phyloP scores from a whole-genome alignment of 73 alveolate genomes.

The Durusdinium trenchii region DNA sequence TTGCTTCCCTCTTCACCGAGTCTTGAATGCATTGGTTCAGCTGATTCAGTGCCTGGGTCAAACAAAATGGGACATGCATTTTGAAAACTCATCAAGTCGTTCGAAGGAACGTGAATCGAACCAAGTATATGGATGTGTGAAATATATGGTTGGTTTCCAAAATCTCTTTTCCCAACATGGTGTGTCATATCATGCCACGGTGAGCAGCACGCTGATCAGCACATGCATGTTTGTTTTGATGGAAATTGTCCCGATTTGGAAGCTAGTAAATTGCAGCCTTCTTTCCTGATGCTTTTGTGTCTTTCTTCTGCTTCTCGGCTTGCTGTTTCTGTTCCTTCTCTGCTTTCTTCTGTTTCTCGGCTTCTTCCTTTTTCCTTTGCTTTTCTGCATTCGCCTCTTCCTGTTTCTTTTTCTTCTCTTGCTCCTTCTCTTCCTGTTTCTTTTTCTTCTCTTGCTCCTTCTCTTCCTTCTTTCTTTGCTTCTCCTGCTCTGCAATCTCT shows the following conservation, averaged over 20 bases:
- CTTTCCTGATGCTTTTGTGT: not conserved
- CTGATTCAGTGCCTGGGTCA: not conserved
- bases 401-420: not conserved
- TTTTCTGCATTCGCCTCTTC: not conserved
- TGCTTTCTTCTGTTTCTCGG: not conserved
- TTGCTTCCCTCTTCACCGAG: not conserved
- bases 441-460: not conserved
- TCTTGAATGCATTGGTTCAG: not conserved
- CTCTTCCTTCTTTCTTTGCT: not conserved
- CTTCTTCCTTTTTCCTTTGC: not conserved
- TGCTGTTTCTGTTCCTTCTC: not conserved
- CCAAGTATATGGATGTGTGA: too few species aligned
- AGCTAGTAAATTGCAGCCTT: not conserved
- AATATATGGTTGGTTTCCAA: too few species aligned
- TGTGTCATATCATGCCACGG: too few species aligned
- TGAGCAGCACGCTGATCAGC: too few species aligned
- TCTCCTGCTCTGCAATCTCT: not conserved
- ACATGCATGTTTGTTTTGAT: too few species aligned
- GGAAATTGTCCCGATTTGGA: not conserved
- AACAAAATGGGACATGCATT: too few species aligned
- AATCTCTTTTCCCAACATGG: too few species aligned
- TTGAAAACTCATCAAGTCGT: too few species aligned
- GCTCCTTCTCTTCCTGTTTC: not conserved
- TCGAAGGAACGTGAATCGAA: too few species aligned
- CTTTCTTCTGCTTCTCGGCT: not conserved